phyloP scores from a whole-genome alignment of 2,329 filamentous ascomycete species.

The Mycocentrospora acerina region DNA sequence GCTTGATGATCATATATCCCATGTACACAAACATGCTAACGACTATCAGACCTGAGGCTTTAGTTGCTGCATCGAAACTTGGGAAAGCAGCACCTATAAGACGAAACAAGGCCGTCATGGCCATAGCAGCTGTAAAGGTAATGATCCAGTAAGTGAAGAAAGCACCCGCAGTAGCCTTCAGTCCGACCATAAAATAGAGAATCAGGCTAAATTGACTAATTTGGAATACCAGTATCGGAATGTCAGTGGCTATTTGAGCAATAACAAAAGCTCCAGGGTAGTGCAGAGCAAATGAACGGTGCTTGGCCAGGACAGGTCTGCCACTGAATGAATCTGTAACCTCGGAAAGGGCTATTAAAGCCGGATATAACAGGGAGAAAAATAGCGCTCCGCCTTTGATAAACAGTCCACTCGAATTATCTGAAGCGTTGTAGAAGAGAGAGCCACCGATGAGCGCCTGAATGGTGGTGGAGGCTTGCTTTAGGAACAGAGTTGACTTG shows the following conservation, averaged over 20 bases:
- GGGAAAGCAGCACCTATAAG: constrained; percentile 69
- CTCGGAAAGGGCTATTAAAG: constrained; percentile 65
- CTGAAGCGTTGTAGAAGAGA: constrained; percentile 65
- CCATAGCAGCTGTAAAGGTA: constrained; percentile 69
- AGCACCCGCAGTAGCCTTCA: too few relatives aligned
- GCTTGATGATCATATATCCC: constrained; percentile 58
- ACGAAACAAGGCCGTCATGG: constrained; percentile 82
- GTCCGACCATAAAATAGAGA: constrained; percentile 58
- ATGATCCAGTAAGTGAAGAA: constrained; percentile 91
- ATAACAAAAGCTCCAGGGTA: constrained; percentile 75
- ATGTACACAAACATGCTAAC: constrained; percentile 63
- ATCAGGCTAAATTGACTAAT: constrained; percentile 53
- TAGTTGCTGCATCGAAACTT: constrained; percentile 59
- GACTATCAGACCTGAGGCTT: constrained; percentile 56
- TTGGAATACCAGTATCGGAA: constrained; percentile 49
- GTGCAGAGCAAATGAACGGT: constrained; percentile 81
- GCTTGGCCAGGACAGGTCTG: constrained; percentile 85
- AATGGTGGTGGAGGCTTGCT: constrained; percentile 58
- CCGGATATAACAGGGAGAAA: constrained; percentile 63
- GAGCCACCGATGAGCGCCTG: constrained; percentile 66
- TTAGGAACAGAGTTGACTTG: constrained; percentile 64
- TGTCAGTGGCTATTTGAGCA: constrained; percentile 67
- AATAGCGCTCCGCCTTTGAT: constrained; percentile 65
- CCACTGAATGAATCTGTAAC: constrained; percentile 60
- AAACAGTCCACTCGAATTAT: constrained; percentile 62